Evolutionary conservation across 2,329 filamentous ascomycete species (phyloP).

Genomic region (Coleophoma crateriformis): DNA sequence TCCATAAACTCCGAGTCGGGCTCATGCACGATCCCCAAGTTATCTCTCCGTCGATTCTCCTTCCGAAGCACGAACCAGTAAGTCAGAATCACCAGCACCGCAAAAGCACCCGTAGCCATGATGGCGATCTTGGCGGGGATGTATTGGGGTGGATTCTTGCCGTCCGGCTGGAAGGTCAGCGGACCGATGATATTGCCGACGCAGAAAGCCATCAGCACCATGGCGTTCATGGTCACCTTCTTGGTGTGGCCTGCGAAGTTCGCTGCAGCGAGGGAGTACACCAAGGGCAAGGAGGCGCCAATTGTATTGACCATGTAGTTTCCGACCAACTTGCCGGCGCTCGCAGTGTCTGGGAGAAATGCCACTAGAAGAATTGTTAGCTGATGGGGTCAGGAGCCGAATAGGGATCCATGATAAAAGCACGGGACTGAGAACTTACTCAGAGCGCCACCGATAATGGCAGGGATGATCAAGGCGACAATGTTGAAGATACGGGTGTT

Average conservation of each 20-base stretch:
- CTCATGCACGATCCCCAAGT: conserved; percentile 1
- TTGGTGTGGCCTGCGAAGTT: conserved; percentile 39
- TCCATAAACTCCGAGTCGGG: conserved; percentile 7
- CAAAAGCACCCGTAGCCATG: conserved; percentile 25
- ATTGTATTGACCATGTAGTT: conserved; percentile 39
- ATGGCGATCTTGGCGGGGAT: conserved; percentile 47
- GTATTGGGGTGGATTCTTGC: conserved; percentile 41
- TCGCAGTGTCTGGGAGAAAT: conserved; percentile 31
- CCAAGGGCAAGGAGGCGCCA: conserved; percentile 35
- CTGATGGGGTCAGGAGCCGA: no score
- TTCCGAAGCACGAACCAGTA: conserved; percentile 1
- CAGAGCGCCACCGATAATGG: conserved; percentile 37
- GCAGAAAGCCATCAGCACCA: conserved; percentile 42
- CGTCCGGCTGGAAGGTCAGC: conserved; percentile 42
- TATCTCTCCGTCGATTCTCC: conserved; percentile 8
- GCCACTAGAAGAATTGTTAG: conserved; percentile 18
- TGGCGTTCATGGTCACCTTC: conserved; percentile 40
- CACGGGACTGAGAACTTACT: conserved; percentile 3
- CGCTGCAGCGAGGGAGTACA: conserved; percentile 21
- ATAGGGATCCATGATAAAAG: no score
- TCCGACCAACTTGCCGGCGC: conserved; percentile 34
- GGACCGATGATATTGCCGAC: conserved; percentile 51
- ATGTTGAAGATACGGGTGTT: conserved; percentile 35
- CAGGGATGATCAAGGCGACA: conserved; percentile 37
- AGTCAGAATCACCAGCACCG: conserved; percentile 2